Evolutionary conservation across 257 asterid genomes (phyloP).

Genomic region (Penstemon davidsonii): DNA sequence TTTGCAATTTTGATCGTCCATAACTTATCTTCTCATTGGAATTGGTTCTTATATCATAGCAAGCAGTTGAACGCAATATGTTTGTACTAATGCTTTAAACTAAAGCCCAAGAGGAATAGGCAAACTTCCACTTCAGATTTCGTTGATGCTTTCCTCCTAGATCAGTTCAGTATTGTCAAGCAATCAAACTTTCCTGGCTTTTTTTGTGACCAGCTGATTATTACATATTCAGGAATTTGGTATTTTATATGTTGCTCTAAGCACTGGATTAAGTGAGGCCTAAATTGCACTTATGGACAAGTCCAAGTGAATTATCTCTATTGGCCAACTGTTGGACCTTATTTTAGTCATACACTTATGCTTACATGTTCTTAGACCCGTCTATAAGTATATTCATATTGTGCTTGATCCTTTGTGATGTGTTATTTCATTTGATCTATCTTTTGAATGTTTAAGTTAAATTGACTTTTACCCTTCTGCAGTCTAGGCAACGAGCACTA

Average conservation of each 20-base stretch:
- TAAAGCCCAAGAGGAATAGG: constrained; percentile 16
- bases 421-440: constrained; percentile 1
- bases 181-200: background rate
- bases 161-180: background rate
- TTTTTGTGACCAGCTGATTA: background rate
- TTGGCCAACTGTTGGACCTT: constrained; percentile 17
- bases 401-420: background rate
- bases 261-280: constrained; percentile 12
- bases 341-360: constrained; percentile 13
- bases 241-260: constrained; percentile 12
- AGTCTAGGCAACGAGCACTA: constrained; percentile 94
- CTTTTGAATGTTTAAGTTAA: constrained; percentile 20
- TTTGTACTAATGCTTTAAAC: constrained; percentile 8
- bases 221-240: constrained; percentile 13
- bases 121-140: constrained; percentile 2
- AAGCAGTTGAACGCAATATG: constrained; percentile 8
- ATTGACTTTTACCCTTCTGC: constrained; percentile 33
- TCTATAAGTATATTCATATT: background rate
- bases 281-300: constrained; percentile 2
- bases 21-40: background rate
- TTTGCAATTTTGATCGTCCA: background rate
- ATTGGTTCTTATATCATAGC: background rate
- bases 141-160: constrained; percentile 7
- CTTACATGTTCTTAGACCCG: constrained; percentile 19
- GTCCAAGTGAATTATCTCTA: constrained; percentile 8